Percentiles rank a stretch among this genome's conserved stretches.
These are phyloP conservation scores for Biscogniauxia mediterranea DNA, from an alignment of 2,329 filamentous ascomycete species.

Conservation along the genomic window DNA sequence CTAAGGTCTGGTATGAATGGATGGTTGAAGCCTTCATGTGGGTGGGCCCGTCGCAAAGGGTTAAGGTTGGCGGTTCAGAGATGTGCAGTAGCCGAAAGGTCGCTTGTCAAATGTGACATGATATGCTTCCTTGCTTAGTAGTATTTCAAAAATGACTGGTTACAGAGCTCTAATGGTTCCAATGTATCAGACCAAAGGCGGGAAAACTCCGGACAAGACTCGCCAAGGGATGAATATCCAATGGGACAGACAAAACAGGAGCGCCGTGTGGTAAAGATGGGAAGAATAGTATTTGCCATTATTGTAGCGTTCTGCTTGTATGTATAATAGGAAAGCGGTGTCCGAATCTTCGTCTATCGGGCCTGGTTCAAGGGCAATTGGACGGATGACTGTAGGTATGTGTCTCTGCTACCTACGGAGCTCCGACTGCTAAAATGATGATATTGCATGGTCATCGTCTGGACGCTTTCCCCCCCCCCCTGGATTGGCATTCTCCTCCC, in stretches of 20 bases:
- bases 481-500: background rate
- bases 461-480: background rate
- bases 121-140: background rate
- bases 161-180: background rate
- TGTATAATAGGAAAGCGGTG: background rate
- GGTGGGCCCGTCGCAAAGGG: constrained; percentile 56
- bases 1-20: constrained; percentile 99
- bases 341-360: background rate
- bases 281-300: background rate
- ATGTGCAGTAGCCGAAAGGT: constrained; percentile 68
- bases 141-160: background rate
- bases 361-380: background rate
- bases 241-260: too few relatives aligned
- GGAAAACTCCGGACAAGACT: background rate
- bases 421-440: background rate
- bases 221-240: background rate
- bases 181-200: background rate
- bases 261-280: background rate
- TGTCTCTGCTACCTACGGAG: background rate
- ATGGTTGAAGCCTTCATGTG: constrained; percentile 79
- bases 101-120: constrained; percentile 64
- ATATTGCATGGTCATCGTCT: background rate
- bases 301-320: background rate
- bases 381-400: background rate
- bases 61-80: constrained; percentile 66